Evolutionary conservation across 1,284 basidiomycete genomes (phyloP).

Genomic region (Taiwanofungus camphoratus): DNA sequence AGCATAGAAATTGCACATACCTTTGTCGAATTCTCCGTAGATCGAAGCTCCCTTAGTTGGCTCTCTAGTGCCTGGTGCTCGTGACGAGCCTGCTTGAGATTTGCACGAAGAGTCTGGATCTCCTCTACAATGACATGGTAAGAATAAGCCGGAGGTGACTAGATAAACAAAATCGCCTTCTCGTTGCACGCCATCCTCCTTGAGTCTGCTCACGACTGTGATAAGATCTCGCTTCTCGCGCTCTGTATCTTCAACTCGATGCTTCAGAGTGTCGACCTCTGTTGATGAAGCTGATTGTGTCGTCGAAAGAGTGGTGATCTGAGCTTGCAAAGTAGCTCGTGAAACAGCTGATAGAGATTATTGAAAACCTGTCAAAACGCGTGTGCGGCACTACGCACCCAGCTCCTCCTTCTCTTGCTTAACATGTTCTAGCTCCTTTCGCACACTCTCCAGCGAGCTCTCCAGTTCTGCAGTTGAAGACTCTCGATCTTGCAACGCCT

Average conservation of each 20-base stretch:
- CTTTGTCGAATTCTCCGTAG: constrained; percentile 65
- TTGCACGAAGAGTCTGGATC: constrained; percentile 58
- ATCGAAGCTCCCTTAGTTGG: constrained; percentile 63
- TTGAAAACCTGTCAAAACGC: neutral
- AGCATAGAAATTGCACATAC: constrained; percentile 30
- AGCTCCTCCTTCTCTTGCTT: constrained; percentile 61
- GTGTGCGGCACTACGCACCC: constrained; percentile 35
- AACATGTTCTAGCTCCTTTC: constrained; percentile 46
- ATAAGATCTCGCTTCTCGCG: constrained; percentile 78
- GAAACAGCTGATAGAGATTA: constrained; percentile 36
- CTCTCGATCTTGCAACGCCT: constrained; percentile 70
- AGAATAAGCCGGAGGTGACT: neutral
- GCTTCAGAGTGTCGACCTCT: constrained; percentile 53
- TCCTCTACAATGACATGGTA: constrained; percentile 44
- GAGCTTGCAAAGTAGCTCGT: constrained; percentile 45
- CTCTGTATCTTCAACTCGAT: constrained; percentile 63
- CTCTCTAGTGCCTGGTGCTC: constrained; percentile 63
- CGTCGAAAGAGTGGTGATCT: constrained; percentile 45
- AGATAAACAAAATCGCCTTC: constrained; percentile 48
- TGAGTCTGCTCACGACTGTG: constrained; percentile 64
- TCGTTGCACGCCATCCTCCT: constrained; percentile 62
- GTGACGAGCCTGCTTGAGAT: constrained; percentile 68
- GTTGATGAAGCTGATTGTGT: constrained; percentile 54
- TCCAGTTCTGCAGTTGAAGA: constrained; percentile 51
- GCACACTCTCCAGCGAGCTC: constrained; percentile 39